Evolutionary conservation across 1,139 yeast species (phyloP), one percentile per base, ranked within the genome.

Genomic region (Nakaseomyces delphensis): DNA sequence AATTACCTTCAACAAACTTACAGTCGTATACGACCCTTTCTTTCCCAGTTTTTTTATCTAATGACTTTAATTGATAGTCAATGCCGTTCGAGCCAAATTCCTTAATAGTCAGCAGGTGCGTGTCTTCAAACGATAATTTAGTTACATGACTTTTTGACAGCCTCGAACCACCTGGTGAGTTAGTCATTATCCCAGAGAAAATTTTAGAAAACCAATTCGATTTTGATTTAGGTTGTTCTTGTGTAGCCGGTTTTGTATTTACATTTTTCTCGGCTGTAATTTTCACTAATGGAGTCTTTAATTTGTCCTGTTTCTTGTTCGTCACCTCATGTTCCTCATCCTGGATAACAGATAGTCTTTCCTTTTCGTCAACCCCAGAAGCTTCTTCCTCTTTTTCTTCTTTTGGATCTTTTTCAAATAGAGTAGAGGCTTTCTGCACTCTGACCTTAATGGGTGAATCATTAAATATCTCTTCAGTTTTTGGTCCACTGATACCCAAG

Each of bases 21-120:
- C 64, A 60, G 32, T 53, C 53, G 37, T 59, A 60, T 29, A 51
- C 58, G 9, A 58, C 57, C 24, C 40, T 48, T 33, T 56, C 57
- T n/a, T 24, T 47, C 3, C 23, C 25, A n/a, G 43, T 42, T 21
- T 44, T 54, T 15, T 52, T 51, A 21, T 55, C 56, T 29, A 55
- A 39, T 5, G 41, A 40, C 27, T 51, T 53, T 13, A 58, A 38
- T 19, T 51, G 49, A 41, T 55, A 57, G 27, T 52, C 58, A 27
- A 60, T 50, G n/a, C 52, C 54, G 31, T 52, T 47, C 28, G 51
- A 51, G 11, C 52, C 52, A 43, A 60, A 54, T 36, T 55, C 55
- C 31, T 49, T 47, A 16, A 59, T 35, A n/a, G 57, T 48, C 13
- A 58, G 27, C 38, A 51, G 43, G 43, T 59, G 59, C 11, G 53